Evolutionary conservation across 371 early-diverging fungal genomes (phyloP).

Genomic region (Mortierella sp.): DNA sequence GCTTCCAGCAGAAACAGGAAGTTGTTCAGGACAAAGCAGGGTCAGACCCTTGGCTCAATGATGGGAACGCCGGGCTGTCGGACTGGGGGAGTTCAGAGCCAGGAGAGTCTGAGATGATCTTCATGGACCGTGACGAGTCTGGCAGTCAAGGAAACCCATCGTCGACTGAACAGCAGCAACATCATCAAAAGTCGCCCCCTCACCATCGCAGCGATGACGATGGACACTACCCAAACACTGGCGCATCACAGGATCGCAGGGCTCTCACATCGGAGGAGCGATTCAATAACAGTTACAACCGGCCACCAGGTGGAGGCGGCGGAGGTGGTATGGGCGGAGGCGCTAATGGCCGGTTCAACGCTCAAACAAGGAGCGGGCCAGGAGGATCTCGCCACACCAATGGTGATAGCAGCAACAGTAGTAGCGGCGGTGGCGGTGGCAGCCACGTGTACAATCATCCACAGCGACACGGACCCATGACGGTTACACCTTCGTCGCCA

Average conservation of each 20-base stretch:
- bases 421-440: neutral
- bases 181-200: neutral
- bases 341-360: neutral
- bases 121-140: neutral
- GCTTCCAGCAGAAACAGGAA: neutral
- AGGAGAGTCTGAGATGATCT: neutral
- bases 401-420: neutral
- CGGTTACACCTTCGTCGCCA: neutral
- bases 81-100: slow-evolving; percentile 8
- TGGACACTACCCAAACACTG: neutral
- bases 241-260: neutral
- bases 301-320: neutral
- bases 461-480: slow-evolving; percentile 11
- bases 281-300: neutral
- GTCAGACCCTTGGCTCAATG: neutral
- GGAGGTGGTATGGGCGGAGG: neutral
- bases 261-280: neutral
- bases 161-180: neutral
- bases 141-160: neutral
- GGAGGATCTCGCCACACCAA: neutral
- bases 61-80: neutral
- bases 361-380: neutral
- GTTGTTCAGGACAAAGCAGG: neutral
- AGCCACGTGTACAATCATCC: neutral
- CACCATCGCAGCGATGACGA: neutral